Conservation (phyloP, 2,329 filamentous ascomycete genomes). For the Aspergillus phoenicis region DNA sequence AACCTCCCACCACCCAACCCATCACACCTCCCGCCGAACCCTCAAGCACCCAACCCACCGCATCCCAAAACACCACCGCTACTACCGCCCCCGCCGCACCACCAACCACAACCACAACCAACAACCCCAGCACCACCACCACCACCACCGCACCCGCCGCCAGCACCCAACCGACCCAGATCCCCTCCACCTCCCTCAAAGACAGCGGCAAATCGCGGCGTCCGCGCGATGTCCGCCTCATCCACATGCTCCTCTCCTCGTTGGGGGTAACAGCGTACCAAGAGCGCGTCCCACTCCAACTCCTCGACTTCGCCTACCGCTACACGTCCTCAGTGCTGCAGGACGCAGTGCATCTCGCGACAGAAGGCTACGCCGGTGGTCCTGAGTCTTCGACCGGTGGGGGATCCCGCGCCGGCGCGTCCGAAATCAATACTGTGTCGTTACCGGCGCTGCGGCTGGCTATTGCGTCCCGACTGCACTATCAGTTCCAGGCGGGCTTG, state of each 20-base stretch:
- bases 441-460: conserved; percentile 62
- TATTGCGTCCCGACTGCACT: conserved; percentile 61
- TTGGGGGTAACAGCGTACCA: conserved; percentile 54
- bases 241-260: conserved; percentile 54
- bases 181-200: conserved; percentile 48
- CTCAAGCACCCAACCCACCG: conserved; percentile 11
- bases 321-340: conserved; percentile 57
- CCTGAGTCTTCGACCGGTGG: too few species aligned
- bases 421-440: conserved; percentile 56
- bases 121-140: conserved; percentile 19
- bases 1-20: conserved; percentile 33
- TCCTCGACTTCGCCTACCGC: conserved; percentile 57
- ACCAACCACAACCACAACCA: conserved; percentile 26
- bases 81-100: conserved; percentile 21
- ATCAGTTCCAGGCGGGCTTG: conserved; percentile 61
- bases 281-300: conserved; percentile 55
- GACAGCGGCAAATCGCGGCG: conserved; percentile 51
- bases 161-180: conserved; percentile 36
- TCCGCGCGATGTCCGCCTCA: conserved; percentile 53
- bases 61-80: conserved; percentile 12
- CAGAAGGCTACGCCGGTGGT: conserved; percentile 51
- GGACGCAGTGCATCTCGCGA: conserved; percentile 55
- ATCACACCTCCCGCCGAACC: conserved; percentile 49
- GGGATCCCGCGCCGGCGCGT: conserved; percentile 34
- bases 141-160: conserved; percentile 19